Conservation (phyloP, 1,284 basidiomycete genomes). For the Boletellus deceptivus region DNA sequence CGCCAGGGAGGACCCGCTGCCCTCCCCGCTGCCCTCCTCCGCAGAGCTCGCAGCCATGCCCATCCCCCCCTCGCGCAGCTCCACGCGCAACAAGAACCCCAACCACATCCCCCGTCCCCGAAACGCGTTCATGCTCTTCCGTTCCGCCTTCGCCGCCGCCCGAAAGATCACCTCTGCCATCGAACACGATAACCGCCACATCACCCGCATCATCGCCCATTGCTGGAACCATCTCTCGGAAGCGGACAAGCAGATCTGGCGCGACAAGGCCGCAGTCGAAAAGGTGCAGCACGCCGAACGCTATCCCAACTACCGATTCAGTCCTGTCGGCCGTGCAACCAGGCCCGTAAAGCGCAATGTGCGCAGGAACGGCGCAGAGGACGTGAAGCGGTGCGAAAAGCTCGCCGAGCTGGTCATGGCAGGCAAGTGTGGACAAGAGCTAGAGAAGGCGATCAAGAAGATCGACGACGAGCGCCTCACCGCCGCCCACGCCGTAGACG, state of each 20-base stretch:
- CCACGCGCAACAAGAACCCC: conserved; percentile 32
- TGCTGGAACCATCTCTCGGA: conserved; percentile 53
- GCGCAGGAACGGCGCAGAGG: conserved; percentile 47
- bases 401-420: conserved; percentile 53
- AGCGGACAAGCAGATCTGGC: conserved; percentile 48
- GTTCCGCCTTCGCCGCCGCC: conserved; percentile 62
- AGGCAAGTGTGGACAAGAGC: conserved; percentile 51
- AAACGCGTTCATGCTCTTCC: conserved; percentile 85
- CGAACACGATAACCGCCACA: conserved; percentile 56
- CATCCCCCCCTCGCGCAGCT: conserved; percentile 26
- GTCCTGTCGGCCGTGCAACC: conserved; percentile 43
- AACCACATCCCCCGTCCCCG: conserved; percentile 66
- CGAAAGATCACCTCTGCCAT: conserved; percentile 41
- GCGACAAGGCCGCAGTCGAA: conserved; percentile 52
- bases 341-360: conserved; percentile 48
- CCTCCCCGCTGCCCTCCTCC: conserved; percentile 12
- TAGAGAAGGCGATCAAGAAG: conserved; percentile 46
- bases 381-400: conserved; percentile 48
- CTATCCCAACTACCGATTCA: conserved; percentile 58
- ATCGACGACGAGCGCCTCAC: conserved; percentile 23
- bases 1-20: not conserved
- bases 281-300: conserved; percentile 54
- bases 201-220: conserved; percentile 54
- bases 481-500: not conserved
- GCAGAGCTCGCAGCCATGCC: conserved; percentile 28